A percentile compares a stretch with the other conserved stretches of the same genome.
phyloP scores from a whole-genome alignment of 2,329 filamentous ascomycete genomes.

The Venturiaceae sp. region DNA sequence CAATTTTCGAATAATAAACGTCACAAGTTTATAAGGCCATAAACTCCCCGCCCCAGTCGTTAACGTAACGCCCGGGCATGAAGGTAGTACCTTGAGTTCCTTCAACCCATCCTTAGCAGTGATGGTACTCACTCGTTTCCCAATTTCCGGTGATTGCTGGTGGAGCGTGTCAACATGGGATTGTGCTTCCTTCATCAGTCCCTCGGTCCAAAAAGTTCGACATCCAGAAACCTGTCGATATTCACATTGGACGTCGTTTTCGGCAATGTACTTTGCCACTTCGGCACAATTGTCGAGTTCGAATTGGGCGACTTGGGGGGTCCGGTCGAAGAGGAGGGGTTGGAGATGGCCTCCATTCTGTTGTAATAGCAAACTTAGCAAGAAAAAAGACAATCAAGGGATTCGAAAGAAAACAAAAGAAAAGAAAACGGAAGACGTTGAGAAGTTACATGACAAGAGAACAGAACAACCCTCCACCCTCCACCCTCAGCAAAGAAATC shows the following conservation, averaged over 20 bases:
- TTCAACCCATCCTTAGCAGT: conserved; percentile 16
- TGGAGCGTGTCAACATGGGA: conserved; percentile 42
- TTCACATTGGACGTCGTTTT: conserved; percentile 56
- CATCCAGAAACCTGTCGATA: conserved; percentile 56
- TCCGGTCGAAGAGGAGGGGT: conserved; percentile 53
- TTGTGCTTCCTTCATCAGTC: conserved; percentile 44
- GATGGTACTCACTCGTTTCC: conserved; percentile 28
- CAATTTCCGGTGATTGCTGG: conserved; percentile 47
- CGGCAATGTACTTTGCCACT: conserved; percentile 47
- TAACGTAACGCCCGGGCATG: conserved; percentile 53
- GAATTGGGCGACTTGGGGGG: conserved; percentile 56
- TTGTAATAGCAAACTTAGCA: background rate
- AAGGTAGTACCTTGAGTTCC: conserved; percentile 27
- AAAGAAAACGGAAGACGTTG: background rate
- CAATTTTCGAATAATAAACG: conserved; percentile 57
- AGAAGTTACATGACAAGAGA: too few species aligned
- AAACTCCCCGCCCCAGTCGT: conserved; percentile 57
- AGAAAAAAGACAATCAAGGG: background rate
- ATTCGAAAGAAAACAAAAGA: background rate
- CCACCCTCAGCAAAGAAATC: too few species aligned
- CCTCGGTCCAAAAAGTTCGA: conserved; percentile 50
- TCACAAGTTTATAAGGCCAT: conserved; percentile 80
- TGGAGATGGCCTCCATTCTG: conserved; percentile 59
- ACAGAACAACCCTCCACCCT: too few species aligned
- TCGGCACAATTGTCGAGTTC: conserved; percentile 60